A percentile compares a stretch with the other conserved stretches of the same genome.
Conservation (phyloP, 305 asterid species). For the Fraxinus paxiana region DNA sequence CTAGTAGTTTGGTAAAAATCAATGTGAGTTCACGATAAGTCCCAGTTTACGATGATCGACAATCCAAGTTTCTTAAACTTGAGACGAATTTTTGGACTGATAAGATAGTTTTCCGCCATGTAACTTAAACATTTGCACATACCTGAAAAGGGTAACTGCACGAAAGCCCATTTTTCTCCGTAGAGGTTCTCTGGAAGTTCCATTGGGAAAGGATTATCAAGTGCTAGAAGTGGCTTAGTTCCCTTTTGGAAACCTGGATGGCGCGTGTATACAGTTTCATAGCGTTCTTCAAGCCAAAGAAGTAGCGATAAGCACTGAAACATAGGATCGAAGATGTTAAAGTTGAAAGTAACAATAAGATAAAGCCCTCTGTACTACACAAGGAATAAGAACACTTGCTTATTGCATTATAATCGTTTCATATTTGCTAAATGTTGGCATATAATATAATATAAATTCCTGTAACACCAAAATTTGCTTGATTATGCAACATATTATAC, state of each 20-base stretch:
- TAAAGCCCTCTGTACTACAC: not conserved
- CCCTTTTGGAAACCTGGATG: constrained; percentile 96
- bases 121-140: not conserved
- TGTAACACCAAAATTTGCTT: not conserved
- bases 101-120: not conserved
- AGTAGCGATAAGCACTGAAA: constrained; percentile 80
- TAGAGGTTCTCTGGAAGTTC: constrained; percentile 86
- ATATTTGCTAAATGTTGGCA: not conserved
- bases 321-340: not conserved
- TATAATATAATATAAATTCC: not conserved
- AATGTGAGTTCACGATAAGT: not conserved
- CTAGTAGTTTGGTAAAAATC: not conserved
- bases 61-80: not conserved
- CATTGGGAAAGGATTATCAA: constrained; percentile 88
- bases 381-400: not conserved
- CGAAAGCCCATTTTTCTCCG: constrained; percentile 99
- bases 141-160: constrained; percentile 91
- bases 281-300: constrained; percentile 95
- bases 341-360: not conserved
- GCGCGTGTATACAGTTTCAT: constrained; percentile 68
- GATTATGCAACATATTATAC: not conserved
- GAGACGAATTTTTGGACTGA: not conserved
- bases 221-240: constrained; percentile 69
- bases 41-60: not conserved
- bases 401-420: not conserved